Percentiles rank a stretch among this genome's conserved stretches.
phyloP scores from a whole-genome alignment of 352 stramenopile species.

The Phytophthora vignae region DNA sequence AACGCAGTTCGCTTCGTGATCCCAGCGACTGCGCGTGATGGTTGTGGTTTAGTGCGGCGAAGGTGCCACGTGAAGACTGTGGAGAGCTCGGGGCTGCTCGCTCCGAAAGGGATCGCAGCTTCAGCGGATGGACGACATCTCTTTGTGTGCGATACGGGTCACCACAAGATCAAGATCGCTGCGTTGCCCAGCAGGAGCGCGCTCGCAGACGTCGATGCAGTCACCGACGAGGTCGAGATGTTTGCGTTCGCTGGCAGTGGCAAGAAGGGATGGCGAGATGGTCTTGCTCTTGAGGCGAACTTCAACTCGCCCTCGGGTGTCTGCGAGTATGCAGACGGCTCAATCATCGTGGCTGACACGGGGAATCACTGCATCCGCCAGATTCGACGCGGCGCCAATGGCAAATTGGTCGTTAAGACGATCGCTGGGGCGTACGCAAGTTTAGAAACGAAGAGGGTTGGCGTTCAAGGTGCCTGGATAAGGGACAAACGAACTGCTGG shows the following conservation, averaged over 20 bases:
- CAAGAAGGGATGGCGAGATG: constrained; percentile 54
- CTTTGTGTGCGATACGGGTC: constrained; percentile 65
- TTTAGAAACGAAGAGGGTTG: neutral
- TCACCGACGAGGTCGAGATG: constrained; percentile 42
- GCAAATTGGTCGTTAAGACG: constrained; percentile 44
- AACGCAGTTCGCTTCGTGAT: constrained; percentile 50
- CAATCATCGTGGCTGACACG: constrained; percentile 55
- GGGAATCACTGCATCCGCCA: constrained; percentile 67
- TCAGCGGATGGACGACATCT: constrained; percentile 51
- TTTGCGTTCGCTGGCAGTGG: constrained; percentile 55
- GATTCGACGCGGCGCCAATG: constrained; percentile 34
- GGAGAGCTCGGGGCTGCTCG: constrained; percentile 43
- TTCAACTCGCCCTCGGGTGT: constrained; percentile 54
- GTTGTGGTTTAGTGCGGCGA: neutral
- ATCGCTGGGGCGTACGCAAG: constrained; percentile 43
- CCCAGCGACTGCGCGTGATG: neutral
- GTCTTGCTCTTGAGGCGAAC: constrained; percentile 41
- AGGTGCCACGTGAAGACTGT: constrained; percentile 35
- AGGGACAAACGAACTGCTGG: constrained; percentile 28
- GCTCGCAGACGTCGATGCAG: constrained; percentile 15
- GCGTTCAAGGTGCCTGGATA: neutral
- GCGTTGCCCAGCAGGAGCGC: constrained; percentile 39
- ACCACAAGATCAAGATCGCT: constrained; percentile 63
- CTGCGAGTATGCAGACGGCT: constrained; percentile 47
- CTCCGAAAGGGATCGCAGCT: constrained; percentile 52